phyloP scores from a whole-genome alignment of 768 basidiomycete species.

The Pleurotus giganteus region DNA sequence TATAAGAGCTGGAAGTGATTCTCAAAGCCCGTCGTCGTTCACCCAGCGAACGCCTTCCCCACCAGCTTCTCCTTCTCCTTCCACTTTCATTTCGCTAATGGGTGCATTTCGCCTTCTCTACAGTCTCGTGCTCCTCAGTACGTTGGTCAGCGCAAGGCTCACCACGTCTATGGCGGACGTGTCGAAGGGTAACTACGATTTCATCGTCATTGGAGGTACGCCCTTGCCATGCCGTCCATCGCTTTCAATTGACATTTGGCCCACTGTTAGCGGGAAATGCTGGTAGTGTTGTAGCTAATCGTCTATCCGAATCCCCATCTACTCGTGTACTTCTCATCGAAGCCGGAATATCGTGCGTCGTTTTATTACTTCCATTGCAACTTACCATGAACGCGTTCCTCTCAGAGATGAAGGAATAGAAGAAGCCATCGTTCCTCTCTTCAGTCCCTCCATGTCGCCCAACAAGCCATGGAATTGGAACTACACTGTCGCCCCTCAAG shows the following conservation, averaged over 20 bases:
- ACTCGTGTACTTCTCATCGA: conserved; percentile 21
- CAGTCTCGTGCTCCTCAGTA: background rate
- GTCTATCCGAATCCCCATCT: conserved; percentile 16
- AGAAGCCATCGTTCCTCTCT: conserved; percentile 16
- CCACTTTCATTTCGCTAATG: background rate
- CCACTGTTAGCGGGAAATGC: conserved; percentile 14
- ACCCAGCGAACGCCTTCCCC: background rate
- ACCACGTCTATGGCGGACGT: background rate
- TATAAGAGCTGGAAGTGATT: background rate
- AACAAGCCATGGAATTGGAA: conserved; percentile 30
- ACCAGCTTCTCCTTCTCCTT: background rate
- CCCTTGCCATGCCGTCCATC: too few relatives aligned
- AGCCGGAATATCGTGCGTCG: conserved; percentile 14
- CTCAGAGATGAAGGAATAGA: conserved; percentile 16
- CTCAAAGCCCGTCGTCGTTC: background rate
- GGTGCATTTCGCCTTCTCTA: background rate
- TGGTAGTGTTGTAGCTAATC: conserved; percentile 21
- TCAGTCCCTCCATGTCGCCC: conserved; percentile 13
- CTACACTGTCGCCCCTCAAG: conserved; percentile 29
- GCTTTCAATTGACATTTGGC: background rate
- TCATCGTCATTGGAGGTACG: conserved; percentile 3
- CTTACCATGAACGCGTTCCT: background rate
- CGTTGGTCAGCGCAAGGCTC: background rate
- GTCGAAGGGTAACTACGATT: background rate
- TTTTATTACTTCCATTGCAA: background rate